Base-by-base conservation (phyloP, 192 early-diverging fungal species). In the Backusella mclennaniae region DNA sequence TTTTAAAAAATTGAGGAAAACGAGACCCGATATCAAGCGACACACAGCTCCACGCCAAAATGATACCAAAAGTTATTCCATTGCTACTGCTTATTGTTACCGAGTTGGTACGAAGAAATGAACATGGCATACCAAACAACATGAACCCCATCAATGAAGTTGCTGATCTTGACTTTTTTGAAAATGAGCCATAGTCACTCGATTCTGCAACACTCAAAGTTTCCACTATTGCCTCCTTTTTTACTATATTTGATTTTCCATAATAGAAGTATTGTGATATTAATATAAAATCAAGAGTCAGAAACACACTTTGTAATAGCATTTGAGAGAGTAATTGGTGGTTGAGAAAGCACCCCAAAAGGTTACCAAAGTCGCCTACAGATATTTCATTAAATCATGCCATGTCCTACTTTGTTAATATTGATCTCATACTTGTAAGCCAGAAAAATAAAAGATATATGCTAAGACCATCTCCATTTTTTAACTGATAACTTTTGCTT, bases 1-100 rank as follows among this genome's bases (percentile, higher is more conserved):
- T 95, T 66, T 87, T 88, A 82, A 84, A 89, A 53, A 95, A 87
- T 75, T 95, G 94, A 29, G 94, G 94, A 72, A 95, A 80, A 7
- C 93, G 87, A 23, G 90, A 91, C 1, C 86, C 82, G 23, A 94
- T 81, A 81, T 93, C 94, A 56, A 90, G 86, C 17, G 83, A 35
- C 0, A 85, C 86, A 76, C 92, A 92, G 6, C 83, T 70, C 89
- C 89, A 95, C 0, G 91, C 88, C 66, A 93, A 83, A n/a, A 91
- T 66, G 26, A 87, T 70, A 0, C 94, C 89, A 69, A 89, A 49
- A 26, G 66, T 69, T 0, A 79, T 75, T 29, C 3, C 56, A 63
- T 7, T 63, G 7, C 56, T 14, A 29, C 11, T 29, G 23, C 23
- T 29, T 12, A 23, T 14, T 11, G 11, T 29, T 11, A 63, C 14